A percentile compares a stretch with the other conserved stretches of the same genome.
Conservation (phyloP, 1,284 basidiomycete species). For the Ustilago xerochloae region DNA sequence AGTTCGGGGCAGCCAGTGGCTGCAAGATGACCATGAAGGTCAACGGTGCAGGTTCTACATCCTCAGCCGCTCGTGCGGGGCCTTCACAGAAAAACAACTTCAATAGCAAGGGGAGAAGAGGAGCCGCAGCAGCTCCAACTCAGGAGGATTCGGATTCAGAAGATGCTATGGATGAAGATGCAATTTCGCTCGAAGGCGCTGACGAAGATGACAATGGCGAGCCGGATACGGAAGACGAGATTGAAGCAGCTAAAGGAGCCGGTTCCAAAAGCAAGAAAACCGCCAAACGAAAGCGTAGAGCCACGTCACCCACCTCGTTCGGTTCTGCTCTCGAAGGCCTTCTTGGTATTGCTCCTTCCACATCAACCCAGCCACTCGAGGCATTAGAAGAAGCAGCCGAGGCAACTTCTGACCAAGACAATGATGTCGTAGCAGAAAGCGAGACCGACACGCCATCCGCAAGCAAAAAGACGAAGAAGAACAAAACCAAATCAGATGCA, state of each 20-base stretch:
- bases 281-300: slow-evolving; percentile 62
- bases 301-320: slow-evolving; percentile 62
- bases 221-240: slow-evolving; percentile 58
- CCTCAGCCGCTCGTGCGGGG: slow-evolving; percentile 12
- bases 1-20: slow-evolving; percentile 30
- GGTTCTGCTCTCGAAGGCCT: slow-evolving; percentile 59
- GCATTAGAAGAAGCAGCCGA: slow-evolving; percentile 16
- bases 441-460: neutral
- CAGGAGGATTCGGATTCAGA: slow-evolving; percentile 21
- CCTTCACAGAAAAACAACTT: slow-evolving; percentile 9
- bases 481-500: slow-evolving; percentile 3
- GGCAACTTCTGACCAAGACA: neutral
- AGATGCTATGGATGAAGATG: slow-evolving; percentile 26
- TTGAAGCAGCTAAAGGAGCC: slow-evolving; percentile 50
- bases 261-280: slow-evolving; percentile 60
- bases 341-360: slow-evolving; percentile 42
- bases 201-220: slow-evolving; percentile 41
- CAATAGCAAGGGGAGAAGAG: slow-evolving; percentile 22
- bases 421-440: slow-evolving; percentile 4
- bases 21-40: slow-evolving; percentile 51
- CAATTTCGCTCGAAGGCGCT: slow-evolving; percentile 32
- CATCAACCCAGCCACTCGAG: slow-evolving; percentile 22
- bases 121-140: slow-evolving; percentile 1
- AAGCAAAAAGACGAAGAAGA: slow-evolving; percentile 12
- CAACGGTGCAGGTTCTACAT: slow-evolving; percentile 3